Conservation (phyloP, 768 basidiomycete species). For the Russula olivacea region DNA sequence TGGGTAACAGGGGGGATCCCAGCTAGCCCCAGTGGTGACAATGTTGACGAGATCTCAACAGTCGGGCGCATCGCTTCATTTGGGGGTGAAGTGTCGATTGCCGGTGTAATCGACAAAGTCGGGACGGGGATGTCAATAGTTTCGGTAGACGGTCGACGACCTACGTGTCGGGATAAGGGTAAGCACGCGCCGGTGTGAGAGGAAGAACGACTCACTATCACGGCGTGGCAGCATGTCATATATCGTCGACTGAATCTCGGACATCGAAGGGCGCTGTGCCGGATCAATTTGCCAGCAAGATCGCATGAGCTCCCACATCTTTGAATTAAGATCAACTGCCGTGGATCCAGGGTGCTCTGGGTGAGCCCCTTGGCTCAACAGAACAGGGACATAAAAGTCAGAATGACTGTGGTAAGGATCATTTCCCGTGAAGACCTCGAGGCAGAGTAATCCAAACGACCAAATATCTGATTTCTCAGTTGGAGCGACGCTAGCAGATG, state of each 20-base stretch:
- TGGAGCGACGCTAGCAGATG: neutral
- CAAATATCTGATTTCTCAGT: slow-evolving; percentile 11
- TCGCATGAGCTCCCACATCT: slow-evolving; percentile 19
- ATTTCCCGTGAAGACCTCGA: slow-evolving; percentile 15
- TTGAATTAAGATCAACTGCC: slow-evolving; percentile 1
- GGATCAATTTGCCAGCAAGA: slow-evolving; percentile 11
- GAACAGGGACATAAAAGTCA: slow-evolving; percentile 9
- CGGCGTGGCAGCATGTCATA: neutral
- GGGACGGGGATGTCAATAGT: neutral
- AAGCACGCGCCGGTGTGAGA: no score
- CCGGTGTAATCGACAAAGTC: neutral
- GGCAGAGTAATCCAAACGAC: slow-evolving; percentile 18
- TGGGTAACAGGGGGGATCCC: no score
- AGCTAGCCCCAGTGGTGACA: neutral
- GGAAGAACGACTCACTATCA: neutral
- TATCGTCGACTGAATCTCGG: neutral
- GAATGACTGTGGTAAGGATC: slow-evolving; percentile 1
- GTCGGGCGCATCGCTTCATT: no score
- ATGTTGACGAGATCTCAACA: neutral
- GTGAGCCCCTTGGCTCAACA: neutral
- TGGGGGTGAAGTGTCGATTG: neutral
- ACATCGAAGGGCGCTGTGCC: slow-evolving; percentile 5
- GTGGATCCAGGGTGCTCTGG: slow-evolving; percentile 1
- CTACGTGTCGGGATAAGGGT: no score
- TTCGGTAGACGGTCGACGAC: neutral